Conservation (phyloP, 768 basidiomycete species). For the Russula olivacea region DNA sequence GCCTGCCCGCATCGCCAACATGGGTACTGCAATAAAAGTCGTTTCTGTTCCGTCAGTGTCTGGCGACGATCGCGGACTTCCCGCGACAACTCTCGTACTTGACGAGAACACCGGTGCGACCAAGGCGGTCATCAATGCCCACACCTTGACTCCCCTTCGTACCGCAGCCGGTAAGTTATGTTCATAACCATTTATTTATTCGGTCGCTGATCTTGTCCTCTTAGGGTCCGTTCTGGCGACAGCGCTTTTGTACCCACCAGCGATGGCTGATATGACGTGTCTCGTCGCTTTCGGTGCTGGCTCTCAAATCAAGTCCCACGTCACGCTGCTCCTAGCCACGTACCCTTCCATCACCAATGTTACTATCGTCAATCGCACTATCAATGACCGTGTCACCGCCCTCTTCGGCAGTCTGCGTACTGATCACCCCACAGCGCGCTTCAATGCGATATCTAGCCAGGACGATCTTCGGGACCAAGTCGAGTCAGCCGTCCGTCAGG, state of each 20-base stretch:
- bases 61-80: slow-evolving; percentile 50
- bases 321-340: slow-evolving; percentile 27
- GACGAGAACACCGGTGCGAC: slow-evolving; percentile 63
- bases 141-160: slow-evolving; percentile 68
- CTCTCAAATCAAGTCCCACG: slow-evolving; percentile 60
- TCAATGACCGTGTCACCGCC: slow-evolving; percentile 41
- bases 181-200: slow-evolving; percentile 9
- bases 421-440: slow-evolving; percentile 28
- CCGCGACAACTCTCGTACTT: slow-evolving; percentile 70
- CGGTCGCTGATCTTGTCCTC: background rate
- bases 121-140: slow-evolving; percentile 75
- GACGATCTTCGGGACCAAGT: slow-evolving; percentile 22
- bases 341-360: slow-evolving; percentile 50
- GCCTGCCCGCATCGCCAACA: slow-evolving; percentile 58
- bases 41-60: slow-evolving; percentile 58
- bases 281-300: slow-evolving; percentile 71
- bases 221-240: slow-evolving; percentile 67
- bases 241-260: slow-evolving; percentile 27
- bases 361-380: slow-evolving; percentile 58
- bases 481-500: slow-evolving; percentile 34
- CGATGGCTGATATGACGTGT: slow-evolving; percentile 32
- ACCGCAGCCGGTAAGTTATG: slow-evolving; percentile 68
- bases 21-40: slow-evolving; percentile 69
- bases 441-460: slow-evolving; percentile 20
- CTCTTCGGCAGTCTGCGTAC: slow-evolving; percentile 34